Evolutionary conservation across 2,329 filamentous ascomycete species (phyloP).

Genomic region (Grosmannia huntii): DNA sequence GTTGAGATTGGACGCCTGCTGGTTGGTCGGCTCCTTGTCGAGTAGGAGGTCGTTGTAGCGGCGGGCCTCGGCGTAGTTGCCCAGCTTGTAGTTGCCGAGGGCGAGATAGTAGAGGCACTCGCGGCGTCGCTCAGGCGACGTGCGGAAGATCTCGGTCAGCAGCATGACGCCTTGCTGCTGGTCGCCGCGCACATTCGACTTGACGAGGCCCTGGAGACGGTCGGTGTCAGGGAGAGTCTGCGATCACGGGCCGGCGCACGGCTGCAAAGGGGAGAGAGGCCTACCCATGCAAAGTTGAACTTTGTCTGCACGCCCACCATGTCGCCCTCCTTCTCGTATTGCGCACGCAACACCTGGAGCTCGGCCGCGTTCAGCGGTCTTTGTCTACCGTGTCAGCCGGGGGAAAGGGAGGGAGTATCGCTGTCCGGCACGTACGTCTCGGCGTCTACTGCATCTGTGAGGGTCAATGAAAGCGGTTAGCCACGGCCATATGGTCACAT

Average conservation of each 20-base stretch:
- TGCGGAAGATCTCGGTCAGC: slow-evolving; percentile 92
- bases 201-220: slow-evolving; percentile 70
- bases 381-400: slow-evolving; percentile 3
- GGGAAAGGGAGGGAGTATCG: neutral
- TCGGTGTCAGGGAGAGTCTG: neutral
- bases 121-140: slow-evolving; percentile 79
- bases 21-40: slow-evolving; percentile 80
- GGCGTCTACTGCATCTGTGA: slow-evolving; percentile 83
- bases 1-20: slow-evolving; percentile 79
- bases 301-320: slow-evolving; percentile 97
- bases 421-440: slow-evolving; percentile 56
- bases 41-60: slow-evolving; percentile 88
- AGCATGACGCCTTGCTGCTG: slow-evolving; percentile 91
- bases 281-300: slow-evolving; percentile 98
- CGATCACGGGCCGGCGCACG: no score
- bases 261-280: slow-evolving; percentile 12
- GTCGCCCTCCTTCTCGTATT: slow-evolving; percentile 96
- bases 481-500: neutral
- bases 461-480: neutral
- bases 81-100: slow-evolving; percentile 94
- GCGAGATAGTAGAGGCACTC: slow-evolving; percentile 98
- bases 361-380: slow-evolving; percentile 86
- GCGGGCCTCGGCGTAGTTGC: slow-evolving; percentile 90
- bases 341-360: slow-evolving; percentile 79
- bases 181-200: slow-evolving; percentile 70